Evolutionary conservation across 345 rosid genomes (phyloP).

Genomic region (Reutealis trisperma): DNA sequence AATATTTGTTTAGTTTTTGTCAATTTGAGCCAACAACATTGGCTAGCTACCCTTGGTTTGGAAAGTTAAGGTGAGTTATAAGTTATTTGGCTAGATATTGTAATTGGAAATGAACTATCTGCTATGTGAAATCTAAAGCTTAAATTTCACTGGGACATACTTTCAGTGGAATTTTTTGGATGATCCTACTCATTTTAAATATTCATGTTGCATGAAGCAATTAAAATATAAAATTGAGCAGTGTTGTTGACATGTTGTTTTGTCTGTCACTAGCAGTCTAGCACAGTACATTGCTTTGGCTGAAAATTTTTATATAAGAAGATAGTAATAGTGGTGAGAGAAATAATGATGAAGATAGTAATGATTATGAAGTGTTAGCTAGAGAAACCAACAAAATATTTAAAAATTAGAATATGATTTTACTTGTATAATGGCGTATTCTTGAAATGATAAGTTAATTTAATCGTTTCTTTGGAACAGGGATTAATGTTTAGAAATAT

Average conservation of each 20-base stretch:
- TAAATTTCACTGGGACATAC: background rate
- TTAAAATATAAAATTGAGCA: background rate
- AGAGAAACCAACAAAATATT: background rate
- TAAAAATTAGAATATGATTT: background rate
- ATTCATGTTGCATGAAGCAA: background rate
- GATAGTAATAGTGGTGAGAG: background rate
- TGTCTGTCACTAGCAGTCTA: background rate
- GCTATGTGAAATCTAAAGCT: background rate
- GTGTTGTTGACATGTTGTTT: background rate
- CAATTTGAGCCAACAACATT: background rate
- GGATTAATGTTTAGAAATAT: background rate
- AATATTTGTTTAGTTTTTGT: background rate
- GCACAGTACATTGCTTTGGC: background rate
- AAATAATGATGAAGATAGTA: background rate
- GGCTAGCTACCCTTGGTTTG: background rate
- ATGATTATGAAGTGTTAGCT: too few species aligned
- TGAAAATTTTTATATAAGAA: background rate
- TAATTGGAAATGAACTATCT: background rate
- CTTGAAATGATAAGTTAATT: background rate
- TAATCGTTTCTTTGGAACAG: background rate
- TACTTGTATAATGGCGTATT: background rate
- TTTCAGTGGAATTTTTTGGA: background rate
- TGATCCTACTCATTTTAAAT: background rate
- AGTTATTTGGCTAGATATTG: background rate
- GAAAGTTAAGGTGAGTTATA: background rate